Evolutionary conservation across 2,329 filamentous ascomycete genomes (phyloP), one percentile per base, ranked within the genome.

Genomic region (Colletotrichum lini): DNA sequence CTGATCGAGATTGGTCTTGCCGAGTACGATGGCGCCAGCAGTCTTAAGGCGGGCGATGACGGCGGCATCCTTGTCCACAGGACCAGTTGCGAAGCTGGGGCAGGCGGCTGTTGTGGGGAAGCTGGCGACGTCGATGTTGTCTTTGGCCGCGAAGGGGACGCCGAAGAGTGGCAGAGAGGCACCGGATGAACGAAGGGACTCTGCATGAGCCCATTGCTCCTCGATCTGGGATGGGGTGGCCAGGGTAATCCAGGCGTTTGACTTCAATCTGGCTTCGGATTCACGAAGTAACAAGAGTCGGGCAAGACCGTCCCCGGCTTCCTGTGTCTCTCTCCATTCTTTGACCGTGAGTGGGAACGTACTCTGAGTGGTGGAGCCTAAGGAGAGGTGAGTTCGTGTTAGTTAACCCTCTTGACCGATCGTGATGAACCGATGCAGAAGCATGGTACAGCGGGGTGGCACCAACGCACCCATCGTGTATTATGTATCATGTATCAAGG

Each of bases 1-100:
- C 74, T 92, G 89, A 72, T 92, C 90, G 61, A 92, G 82, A 73
- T 87, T 88, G 4, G 85, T 85, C 75, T 91, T 91, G 10, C 89
- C 90, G 40, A 91, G 80, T 42, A 89, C 83, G 2, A 91, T 79
- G 1, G 86, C 90, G 0, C 89, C 89, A 9, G 86, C 84, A 0
- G 82, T 80, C 26, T 88, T 82, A 18, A 90, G 79, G 30, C 80
- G 84, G 8, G 85, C 78, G 10, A 89, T 83, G 2, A 89, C 84
- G 0, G 81, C 79, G 0, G 88, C 84, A 47, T 85, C 86, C 8
- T 80, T 76, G 21, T 79, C 80, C 80, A 77, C 81, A 0, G 88
- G 84, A 0, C 79, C 77, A 62, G 85, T 85, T 13, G 82, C 79
- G 44, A 88, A 85, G 13, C 81, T 80, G 30, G 85, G 85, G 71